Conservation (phyloP, 495 filamentous ascomycete genomes). For the Pyronema domesticum region DNA sequence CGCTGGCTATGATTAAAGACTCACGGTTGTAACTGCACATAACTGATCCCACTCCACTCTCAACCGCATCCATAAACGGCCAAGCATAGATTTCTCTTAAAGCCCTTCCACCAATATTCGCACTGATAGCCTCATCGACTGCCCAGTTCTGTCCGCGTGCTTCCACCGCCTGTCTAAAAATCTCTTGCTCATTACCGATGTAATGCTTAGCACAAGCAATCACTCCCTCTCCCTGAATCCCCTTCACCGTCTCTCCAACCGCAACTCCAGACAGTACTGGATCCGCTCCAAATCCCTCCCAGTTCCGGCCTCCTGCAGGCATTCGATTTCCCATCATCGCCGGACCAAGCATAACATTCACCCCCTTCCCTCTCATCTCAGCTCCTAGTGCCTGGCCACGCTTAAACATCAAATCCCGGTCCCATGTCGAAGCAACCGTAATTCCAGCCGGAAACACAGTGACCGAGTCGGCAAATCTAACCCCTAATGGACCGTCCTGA, state of each 20-base stretch:
- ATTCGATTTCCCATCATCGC: constrained; percentile 57
- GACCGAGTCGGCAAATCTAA: constrained; percentile 45
- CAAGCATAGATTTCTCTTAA: constrained; percentile 75
- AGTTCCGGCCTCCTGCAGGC: constrained; percentile 76
- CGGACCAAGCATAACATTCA: constrained; percentile 61
- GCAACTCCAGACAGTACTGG: constrained; percentile 56
- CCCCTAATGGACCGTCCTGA: constrained; percentile 76
- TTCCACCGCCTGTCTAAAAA: constrained; percentile 47
- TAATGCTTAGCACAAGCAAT: constrained; percentile 28
- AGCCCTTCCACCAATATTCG: constrained; percentile 67
- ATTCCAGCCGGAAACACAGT: constrained; percentile 73
- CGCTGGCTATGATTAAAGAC: too few species aligned
- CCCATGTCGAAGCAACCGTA: constrained; percentile 78
- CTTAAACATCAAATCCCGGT: constrained; percentile 55
- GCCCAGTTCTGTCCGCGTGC: not conserved
- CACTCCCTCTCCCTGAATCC: constrained; percentile 42
- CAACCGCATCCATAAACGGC: constrained; percentile 76
- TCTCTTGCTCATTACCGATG: constrained; percentile 54
- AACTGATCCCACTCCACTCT: constrained; percentile 68
- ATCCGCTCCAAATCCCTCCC: constrained; percentile 73
- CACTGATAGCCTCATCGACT: constrained; percentile 47
- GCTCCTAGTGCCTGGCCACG: constrained; percentile 48
- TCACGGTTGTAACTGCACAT: constrained; percentile 35
- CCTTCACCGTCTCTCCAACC: constrained; percentile 34
- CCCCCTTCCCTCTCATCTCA: constrained; percentile 51